These are phyloP conservation scores for Aspergillus conjunctus DNA, from an alignment of 495 filamentous ascomycete species.

Conservation along the genomic window DNA sequence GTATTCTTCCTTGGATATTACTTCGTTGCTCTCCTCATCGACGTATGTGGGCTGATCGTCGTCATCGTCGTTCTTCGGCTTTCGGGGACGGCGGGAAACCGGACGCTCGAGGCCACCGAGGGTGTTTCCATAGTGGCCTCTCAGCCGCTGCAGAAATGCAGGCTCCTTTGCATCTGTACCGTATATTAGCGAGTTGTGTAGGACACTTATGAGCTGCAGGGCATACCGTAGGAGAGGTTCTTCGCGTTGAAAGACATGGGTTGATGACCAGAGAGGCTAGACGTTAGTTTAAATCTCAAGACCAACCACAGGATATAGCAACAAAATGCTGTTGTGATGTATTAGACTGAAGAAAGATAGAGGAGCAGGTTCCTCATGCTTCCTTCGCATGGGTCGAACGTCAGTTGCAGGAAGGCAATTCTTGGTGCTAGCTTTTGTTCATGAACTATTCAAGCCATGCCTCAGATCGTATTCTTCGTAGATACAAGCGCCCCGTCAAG, in stretches of 20 bases:
- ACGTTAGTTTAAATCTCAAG: slow-evolving; percentile 13
- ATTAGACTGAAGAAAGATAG: not conserved
- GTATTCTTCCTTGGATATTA: slow-evolving; percentile 53
- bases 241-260: slow-evolving; percentile 52
- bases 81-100: slow-evolving; percentile 40
- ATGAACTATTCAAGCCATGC: not conserved
- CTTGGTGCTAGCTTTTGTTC: not conserved
- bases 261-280: slow-evolving; percentile 14
- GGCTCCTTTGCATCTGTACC: slow-evolving; percentile 49
- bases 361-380: not conserved
- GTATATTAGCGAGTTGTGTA: not conserved
- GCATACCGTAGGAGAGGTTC: slow-evolving; percentile 50
- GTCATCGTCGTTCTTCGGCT: slow-evolving; percentile 37
- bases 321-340: slow-evolving; percentile 1
- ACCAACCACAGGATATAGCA: not conserved
- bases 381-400: too few relatives aligned
- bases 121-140: slow-evolving; percentile 42
- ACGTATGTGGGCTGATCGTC: slow-evolving; percentile 54
- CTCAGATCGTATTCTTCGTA: not conserved
- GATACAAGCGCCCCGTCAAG: not conserved
- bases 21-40: slow-evolving; percentile 51
- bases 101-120: slow-evolving; percentile 46
- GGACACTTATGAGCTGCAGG: not conserved
- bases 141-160: slow-evolving; percentile 50
- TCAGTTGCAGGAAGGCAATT: not conserved